Percentiles rank a stretch among this genome's conserved stretches.
Conservation (phyloP, 352 stramenopile species). For the Saprolegnia diclina region DNA sequence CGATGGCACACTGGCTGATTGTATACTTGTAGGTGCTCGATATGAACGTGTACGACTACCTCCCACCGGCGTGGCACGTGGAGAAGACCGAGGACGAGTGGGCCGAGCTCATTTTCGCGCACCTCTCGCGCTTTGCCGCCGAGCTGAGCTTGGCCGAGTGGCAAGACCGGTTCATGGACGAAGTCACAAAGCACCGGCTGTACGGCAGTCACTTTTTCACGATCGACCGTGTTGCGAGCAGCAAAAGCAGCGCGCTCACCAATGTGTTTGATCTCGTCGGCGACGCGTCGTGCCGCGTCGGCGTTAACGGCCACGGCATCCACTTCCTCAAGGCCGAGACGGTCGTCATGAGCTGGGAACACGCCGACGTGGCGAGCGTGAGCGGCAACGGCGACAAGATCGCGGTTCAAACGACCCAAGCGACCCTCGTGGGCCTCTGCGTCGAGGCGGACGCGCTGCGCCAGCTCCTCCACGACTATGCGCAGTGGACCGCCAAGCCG, state of each 20-base stretch:
- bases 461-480: slow-evolving; percentile 22
- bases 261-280: slow-evolving; percentile 32
- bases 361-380: slow-evolving; percentile 39
- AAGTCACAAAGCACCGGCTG: slow-evolving; percentile 65
- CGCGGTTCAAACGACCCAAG: slow-evolving; percentile 11
- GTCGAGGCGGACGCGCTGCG: background rate
- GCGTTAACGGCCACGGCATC: slow-evolving; percentile 87
- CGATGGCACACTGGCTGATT: no score
- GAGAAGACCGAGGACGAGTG: slow-evolving; percentile 72
- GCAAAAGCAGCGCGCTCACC: slow-evolving; percentile 19
- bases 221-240: slow-evolving; percentile 19
- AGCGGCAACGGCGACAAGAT: background rate
- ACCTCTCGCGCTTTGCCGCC: slow-evolving; percentile 38
- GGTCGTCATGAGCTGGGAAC: slow-evolving; percentile 63
- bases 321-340: slow-evolving; percentile 79
- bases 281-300: slow-evolving; percentile 82
- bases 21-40: slow-evolving; percentile 63
- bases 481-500: background rate
- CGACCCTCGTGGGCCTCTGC: background rate
- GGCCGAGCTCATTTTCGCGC: slow-evolving; percentile 61
- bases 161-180: slow-evolving; percentile 82
- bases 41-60: slow-evolving; percentile 78
- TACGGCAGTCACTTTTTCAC: slow-evolving; percentile 88
- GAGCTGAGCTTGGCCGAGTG: slow-evolving; percentile 41
- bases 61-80: slow-evolving; percentile 69